Conservation (phyloP, 768 basidiomycete species). For the Russula sp. region DNA sequence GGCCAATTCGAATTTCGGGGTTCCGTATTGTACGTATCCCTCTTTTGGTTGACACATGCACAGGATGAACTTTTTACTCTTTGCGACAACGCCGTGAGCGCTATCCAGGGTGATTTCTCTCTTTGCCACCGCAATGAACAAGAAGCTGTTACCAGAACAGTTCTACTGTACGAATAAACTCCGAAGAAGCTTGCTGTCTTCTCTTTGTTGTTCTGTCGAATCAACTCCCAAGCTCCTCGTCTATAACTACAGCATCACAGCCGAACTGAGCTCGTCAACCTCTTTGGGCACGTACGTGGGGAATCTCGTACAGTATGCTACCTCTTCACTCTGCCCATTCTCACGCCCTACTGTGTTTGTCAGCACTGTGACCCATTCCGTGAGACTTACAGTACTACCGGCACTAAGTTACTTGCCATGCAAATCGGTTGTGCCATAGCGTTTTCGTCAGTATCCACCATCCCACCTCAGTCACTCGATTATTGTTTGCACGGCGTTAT, state of each 20-base stretch:
- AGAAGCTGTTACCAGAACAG: neutral
- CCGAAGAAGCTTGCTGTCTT: neutral
- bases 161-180: neutral
- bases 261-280: neutral
- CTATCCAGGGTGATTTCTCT: neutral
- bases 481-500: neutral
- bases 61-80: neutral
- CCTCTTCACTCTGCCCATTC: neutral
- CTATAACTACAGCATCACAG: neutral
- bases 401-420: neutral
- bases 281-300: neutral
- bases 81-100: neutral
- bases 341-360: neutral
- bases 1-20: neutral
- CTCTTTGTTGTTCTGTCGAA: neutral
- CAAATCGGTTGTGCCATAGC: neutral
- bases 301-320: neutral
- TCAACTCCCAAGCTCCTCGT: neutral
- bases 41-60: neutral
- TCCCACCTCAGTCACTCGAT: neutral
- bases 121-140: neutral
- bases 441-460: neutral
- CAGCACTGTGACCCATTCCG: neutral
- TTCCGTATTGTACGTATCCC: neutral
- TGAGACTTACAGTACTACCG: neutral